Evolutionary conservation across 2,329 filamentous ascomycete species (phyloP).

Genomic region (Trichoderma asperellum): DNA sequence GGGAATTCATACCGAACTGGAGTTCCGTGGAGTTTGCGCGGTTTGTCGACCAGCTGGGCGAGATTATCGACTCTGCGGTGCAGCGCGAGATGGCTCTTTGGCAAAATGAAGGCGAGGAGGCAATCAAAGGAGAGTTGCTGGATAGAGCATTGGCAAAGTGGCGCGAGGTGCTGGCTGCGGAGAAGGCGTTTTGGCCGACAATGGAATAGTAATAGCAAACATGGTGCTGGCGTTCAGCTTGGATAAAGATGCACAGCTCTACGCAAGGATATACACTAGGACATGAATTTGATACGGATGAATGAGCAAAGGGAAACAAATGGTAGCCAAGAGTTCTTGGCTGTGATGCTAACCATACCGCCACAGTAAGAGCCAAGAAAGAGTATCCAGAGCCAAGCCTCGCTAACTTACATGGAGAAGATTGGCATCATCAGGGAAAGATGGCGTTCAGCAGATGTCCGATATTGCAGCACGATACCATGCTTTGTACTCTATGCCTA

Average conservation of each 20-base stretch:
- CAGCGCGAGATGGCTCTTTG: constrained; percentile 43
- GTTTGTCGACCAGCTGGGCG: constrained; percentile 61
- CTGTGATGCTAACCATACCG: not conserved
- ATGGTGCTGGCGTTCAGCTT: not conserved
- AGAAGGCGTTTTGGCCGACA: constrained; percentile 63
- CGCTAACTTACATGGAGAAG: not conserved
- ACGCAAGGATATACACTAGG: not conserved
- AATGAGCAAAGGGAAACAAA: not conserved
- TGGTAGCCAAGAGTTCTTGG: constrained; percentile 3
- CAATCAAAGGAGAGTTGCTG: constrained; percentile 40
- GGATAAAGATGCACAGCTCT: not conserved
- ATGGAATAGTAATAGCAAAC: constrained; percentile 32
- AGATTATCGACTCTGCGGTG: constrained; percentile 59
- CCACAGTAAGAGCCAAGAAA: constrained; percentile 24
- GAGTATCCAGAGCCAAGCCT: constrained; percentile 10
- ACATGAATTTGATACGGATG: not conserved
- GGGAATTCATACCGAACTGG: constrained; percentile 72
- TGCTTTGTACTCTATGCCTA: not conserved
- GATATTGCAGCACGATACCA: not conserved
- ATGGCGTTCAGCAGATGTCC: not conserved
- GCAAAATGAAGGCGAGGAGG: constrained; percentile 40
- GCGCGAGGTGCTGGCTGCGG: constrained; percentile 57
- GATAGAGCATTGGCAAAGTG: constrained; percentile 50
- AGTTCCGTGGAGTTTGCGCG: constrained; percentile 61
- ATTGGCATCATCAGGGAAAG: not conserved